Evolutionary conservation across 495 filamentous ascomycete genomes (phyloP), one percentile per base, ranked within the genome.

Genomic region (Cladorrhinum samala): DNA sequence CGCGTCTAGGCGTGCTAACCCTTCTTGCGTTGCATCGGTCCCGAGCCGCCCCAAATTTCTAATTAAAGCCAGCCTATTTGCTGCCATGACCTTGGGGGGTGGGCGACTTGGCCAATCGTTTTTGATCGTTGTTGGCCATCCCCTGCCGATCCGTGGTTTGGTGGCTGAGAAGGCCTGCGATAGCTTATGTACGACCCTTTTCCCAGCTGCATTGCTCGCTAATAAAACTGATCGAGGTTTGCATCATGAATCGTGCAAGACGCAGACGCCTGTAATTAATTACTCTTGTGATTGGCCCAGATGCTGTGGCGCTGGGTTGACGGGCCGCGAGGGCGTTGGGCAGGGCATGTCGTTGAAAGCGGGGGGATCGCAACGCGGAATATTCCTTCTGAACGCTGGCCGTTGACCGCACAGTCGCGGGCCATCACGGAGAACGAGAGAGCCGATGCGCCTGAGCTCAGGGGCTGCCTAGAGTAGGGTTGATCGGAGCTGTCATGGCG

Each of bases 31-130:
- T 9, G 45, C 39, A 21, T 45, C 53, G 53, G 46, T 33, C 53
- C 38, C 40, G 53, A 50, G 46, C 46, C 53, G 53, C 19, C 24
- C 24, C 17, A 25, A 3, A 25, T 18, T 50, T 20, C 46, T 55
- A 55, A 49, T 44, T 52, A 53, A 49, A 55, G 24, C 38, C 33
- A 33, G 19, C 25, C 48, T 50, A 50, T 50, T 42, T 23, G 48
- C 25, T 16, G 17, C 36, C 20, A 13, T 24, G 42, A 24, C 20
- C 18, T 21, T 20, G 17, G 17, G 42, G 14, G 13, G 8, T 21
- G 18, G 1, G 9, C 9, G 11, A 21, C 16, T 21, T 42, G 20
- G 16, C 20, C 17, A 39, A 50, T 45, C 18, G 20, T 20, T 11
- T 4, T 16, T n/a, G 30, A 23, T 23, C 36, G n/a, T 27, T 43